Base-by-base conservation (phyloP, 495 filamentous ascomycete species). In the Penicillium bialowiezense region DNA sequence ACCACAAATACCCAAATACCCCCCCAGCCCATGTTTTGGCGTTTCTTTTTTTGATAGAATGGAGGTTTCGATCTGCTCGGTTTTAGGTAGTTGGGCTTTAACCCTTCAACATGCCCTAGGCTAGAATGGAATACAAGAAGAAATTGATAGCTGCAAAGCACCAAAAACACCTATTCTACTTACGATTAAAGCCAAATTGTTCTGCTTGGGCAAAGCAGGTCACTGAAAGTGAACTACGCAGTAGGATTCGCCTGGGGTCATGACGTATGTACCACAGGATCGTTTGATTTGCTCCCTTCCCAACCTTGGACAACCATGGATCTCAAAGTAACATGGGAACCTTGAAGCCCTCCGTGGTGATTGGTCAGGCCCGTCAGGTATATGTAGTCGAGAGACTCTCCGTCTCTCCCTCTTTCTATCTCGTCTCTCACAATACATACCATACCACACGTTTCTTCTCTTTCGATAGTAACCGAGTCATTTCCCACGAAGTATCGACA, bases 1-100 rank as follows among this genome's bases (percentile, higher is more conserved):
- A 58, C 56, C 36, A 10, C 42, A 48, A 52, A 52, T 56, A 56
- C 54, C 45, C 55, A 46, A 45, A 50, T 46, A 48, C 56, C 57
- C 54, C 45, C 8, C 17, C 9, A 39, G 8, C 36, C 18, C 36
- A 14, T 7, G 36, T 13, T 33, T 19, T 8, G 38, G 18, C 7
- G 17, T 52, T 17, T 34, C 17, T 26, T 24, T 29, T 43, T 32
- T 26, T 29, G 41, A 51, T 51, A 51, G 48, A n/a, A 51, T 39
- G 40, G 40, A 44, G 41, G 41, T 13, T 45, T 31, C 44, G 20
- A 38, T 42, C 31, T 37, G 10, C 35, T 42, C 26, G 31, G 38
- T 18, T 32, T 20, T 13, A 29, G 35, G 45, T 35, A 29, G 35
- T 38, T 41, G 39, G 47, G 45, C 36, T 40, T 21, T 12, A 20